A percentile compares a stretch with the other conserved stretches of the same genome.
Conservation (phyloP, 169 alveolate genomes). For the Cryptosporidium ubiquitum region DNA sequence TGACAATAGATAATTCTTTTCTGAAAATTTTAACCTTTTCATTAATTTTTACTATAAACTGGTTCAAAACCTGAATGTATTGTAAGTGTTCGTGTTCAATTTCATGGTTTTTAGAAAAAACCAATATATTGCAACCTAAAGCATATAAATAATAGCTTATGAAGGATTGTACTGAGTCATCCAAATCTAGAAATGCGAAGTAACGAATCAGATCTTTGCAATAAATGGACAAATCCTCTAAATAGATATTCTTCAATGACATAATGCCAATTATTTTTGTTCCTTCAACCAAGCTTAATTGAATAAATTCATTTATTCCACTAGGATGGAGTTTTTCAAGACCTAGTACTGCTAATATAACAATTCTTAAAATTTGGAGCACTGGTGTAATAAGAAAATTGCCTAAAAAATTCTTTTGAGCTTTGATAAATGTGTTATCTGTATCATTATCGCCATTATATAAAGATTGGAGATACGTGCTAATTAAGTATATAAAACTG, state of each 20-base stretch:
- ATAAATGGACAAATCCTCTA: conserved; percentile 50
- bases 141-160: neutral
- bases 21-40: neutral
- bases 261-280: conserved; percentile 2
- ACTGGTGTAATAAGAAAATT: conserved; percentile 7
- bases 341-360: neutral
- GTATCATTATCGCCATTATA: neutral
- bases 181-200: neutral
- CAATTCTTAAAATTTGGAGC: conserved; percentile 34
- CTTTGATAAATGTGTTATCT: neutral
- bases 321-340: neutral
- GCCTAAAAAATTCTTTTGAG: neutral
- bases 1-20: neutral
- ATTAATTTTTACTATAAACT: neutral
- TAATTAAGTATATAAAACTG: conserved; percentile 2
- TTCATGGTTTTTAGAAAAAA: neutral
- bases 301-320: conserved; percentile 9
- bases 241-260: neutral
- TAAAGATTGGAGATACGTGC: conserved; percentile 7
- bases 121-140: conserved; percentile 9
- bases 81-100: conserved; percentile 19
- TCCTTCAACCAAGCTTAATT: conserved; percentile 24
- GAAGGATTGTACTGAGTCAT: neutral
- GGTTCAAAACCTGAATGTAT: conserved; percentile 6
- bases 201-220: conserved; percentile 18